A percentile compares a stretch with the other conserved stretches of the same genome.
These are phyloP conservation scores for Fusarium austroafricanum DNA, from an alignment of 2,329 filamentous ascomycete species.

Conservation along the genomic window DNA sequence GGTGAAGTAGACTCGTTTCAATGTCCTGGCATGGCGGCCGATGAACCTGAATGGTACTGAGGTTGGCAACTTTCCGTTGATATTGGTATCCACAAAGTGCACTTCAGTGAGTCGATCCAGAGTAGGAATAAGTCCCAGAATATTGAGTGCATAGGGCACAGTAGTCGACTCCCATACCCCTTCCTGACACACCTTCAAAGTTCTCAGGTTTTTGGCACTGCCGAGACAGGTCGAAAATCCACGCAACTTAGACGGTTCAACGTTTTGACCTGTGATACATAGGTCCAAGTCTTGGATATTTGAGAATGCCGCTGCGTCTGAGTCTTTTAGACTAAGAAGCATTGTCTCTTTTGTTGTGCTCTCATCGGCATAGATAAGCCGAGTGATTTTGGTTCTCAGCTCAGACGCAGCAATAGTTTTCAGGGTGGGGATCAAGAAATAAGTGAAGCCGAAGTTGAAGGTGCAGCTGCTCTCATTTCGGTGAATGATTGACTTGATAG, in stretches of 20 bases:
- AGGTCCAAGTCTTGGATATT: constrained; percentile 7
- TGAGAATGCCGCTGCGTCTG: not conserved
- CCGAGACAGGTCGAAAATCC: not conserved
- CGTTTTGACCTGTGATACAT: not conserved
- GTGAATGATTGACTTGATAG: not conserved
- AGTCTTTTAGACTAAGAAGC: not conserved
- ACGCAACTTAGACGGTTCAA: rapidly evolving
- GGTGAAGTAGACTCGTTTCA: constrained; percentile 1
- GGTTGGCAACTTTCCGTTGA: not conserved
- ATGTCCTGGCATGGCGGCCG: not conserved
- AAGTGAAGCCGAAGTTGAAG: not conserved
- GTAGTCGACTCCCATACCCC: too few relatives aligned
- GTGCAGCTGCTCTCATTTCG: rapidly evolving
- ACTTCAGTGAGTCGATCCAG: not conserved
- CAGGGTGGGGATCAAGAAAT: constrained; percentile 6
- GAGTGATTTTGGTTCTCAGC: not conserved
- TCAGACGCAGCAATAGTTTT: not conserved
- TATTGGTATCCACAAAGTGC: not conserved
- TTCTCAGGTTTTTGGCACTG: not conserved
- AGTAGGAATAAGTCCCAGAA: not conserved
- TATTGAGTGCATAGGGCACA: not conserved
- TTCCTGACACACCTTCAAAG: constrained; percentile 10
- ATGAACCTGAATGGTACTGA: not conserved
- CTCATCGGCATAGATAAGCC: constrained; percentile 11
- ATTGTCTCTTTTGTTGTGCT: not conserved